These are phyloP conservation scores for Mortierella sp. DNA, from an alignment of 371 early-diverging fungal species.

Conservation along the genomic window DNA sequence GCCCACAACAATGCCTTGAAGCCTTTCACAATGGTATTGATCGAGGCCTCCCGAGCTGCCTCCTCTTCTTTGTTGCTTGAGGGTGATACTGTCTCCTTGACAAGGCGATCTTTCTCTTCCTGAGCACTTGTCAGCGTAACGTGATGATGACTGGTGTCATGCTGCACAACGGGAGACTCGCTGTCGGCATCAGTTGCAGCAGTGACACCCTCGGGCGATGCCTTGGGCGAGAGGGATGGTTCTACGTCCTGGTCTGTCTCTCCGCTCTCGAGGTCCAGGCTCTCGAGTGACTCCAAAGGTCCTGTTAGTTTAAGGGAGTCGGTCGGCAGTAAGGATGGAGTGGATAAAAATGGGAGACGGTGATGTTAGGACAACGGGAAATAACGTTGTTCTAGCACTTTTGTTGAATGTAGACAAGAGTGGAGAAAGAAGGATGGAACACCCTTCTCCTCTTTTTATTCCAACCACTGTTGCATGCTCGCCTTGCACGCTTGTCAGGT, in stretches of 20 bases:
- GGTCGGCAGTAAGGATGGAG: neutral
- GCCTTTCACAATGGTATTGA: slow-evolving; percentile 45
- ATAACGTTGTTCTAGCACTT: neutral
- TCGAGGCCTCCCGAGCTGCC: slow-evolving; percentile 24
- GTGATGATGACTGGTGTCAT: slow-evolving; percentile 9
- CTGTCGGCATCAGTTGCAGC: slow-evolving; percentile 11
- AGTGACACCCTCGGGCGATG: neutral
- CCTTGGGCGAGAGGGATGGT: neutral
- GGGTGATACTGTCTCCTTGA: slow-evolving; percentile 3
- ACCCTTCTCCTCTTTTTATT: too few species aligned
- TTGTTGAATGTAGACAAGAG: neutral
- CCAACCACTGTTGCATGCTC: too few species aligned
- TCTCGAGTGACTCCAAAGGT: slow-evolving; percentile 42
- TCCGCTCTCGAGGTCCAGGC: slow-evolving; percentile 23
- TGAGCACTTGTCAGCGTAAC: neutral
- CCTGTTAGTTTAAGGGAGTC: neutral
- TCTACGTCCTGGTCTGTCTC: slow-evolving; percentile 14
- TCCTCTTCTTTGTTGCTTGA: slow-evolving; percentile 13
- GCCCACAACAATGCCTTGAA: slow-evolving; percentile 58
- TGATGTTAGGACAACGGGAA: neutral
- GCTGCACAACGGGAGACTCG: neutral
- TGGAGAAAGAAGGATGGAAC: neutral
- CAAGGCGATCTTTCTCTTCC: neutral
- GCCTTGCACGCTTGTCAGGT: too few species aligned
- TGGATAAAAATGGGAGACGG: neutral